Evolutionary conservation across 345 rosid species (phyloP), one percentile per base, ranked within the genome.

Genomic region (Aurinia saxatilis): DNA sequence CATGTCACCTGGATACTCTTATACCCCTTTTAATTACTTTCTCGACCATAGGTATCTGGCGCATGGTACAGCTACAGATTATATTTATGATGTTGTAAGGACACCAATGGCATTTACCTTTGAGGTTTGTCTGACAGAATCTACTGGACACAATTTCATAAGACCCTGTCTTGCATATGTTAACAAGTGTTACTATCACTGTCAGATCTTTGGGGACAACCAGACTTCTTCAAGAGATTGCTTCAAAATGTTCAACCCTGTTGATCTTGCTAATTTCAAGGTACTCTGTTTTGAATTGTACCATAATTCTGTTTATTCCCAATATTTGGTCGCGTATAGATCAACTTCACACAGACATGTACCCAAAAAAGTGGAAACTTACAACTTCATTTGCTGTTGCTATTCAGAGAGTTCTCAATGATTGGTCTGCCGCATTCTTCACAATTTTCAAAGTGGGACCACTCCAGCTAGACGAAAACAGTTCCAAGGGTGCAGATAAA

Each of bases 61-160:
- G 5, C 99, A 95, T 65, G 97, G 99, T 47, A 90, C 97, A 21
- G 96, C 97, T 49, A 90, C 99, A 9, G 99, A 95, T 76, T 95
- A 82, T 81, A 90, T 95, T 82, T 88, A 83, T 35, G 95, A 90
- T 17, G 68, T 90, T 67, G 82, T 77, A 11, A 84, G 72, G 78
- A 90, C 80, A 58, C 99, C 99, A 17, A 85, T 90, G 97, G 88
- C 97, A 59, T 95, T 90, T 79, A 90, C 97, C 76, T 95, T 95
- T 52, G 99, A 93, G 99, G 99, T 90, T 53, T 72, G 83, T 72
- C 36, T 58, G 46, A 62, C 74, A 58, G 18, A 10, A 63, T 19
- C 44, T 3, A 11, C 35, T 44, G n/a, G 31, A 15, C 1, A 35
- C 18, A 50, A 19, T 51, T 67, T 25, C 15, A 18, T 19, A 41